Base-by-base conservation (phyloP, 768 basidiomycete species). In the Naganishia vishniacii region DNA sequence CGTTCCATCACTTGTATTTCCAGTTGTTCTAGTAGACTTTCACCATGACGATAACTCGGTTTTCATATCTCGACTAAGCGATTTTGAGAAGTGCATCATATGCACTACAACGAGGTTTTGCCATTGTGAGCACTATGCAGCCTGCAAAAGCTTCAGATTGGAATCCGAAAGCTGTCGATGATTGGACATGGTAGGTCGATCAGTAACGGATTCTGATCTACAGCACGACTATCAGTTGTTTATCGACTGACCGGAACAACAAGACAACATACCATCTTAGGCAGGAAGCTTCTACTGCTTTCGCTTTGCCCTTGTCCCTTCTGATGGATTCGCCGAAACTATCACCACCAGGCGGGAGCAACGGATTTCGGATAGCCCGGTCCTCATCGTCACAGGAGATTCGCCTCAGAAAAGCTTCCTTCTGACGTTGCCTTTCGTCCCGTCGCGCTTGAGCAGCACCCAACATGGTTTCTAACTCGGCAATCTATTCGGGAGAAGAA, bases 11-110 rank as follows among this genome's bases (percentile, higher is more conserved):
- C 42, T 23, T 56, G 53, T 56, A 56, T 56, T 26, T 41, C 53
- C 32, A 56, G 53, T 56, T 56, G 53, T 56, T 56, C 53, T 40
- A 56, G 20, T 56, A 56, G 32, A 13, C 5, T 44, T 56, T 26
- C 37, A 20, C 26, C 37, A 56, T 56, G 53, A 56, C 53, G 23
- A 34, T 32, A 23, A 29, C 34, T 56, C 53, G 37, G 34, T 32
- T 48, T 41, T 8, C 20, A 56, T 20, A 18, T n/a, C 15, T 25
- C 20, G 20, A 9, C 13, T n/a, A 18, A 16, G 9, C 18, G 31
- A 20, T 11, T 15, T 11, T 34, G 4, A 20, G 2, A 11, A 20
- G 0, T 40, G 47, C 53, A 31, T 34, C 32, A n/a, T n/a, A n/a
- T 7, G 25, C 34, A 20, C 20, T 34, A n/a, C 28, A 7, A 37